Percentiles rank a stretch among this genome's conserved stretches.
These are phyloP conservation scores for Hypoxylon sp. DNA, from an alignment of 2,329 filamentous ascomycete genomes.

Conservation along the genomic window DNA sequence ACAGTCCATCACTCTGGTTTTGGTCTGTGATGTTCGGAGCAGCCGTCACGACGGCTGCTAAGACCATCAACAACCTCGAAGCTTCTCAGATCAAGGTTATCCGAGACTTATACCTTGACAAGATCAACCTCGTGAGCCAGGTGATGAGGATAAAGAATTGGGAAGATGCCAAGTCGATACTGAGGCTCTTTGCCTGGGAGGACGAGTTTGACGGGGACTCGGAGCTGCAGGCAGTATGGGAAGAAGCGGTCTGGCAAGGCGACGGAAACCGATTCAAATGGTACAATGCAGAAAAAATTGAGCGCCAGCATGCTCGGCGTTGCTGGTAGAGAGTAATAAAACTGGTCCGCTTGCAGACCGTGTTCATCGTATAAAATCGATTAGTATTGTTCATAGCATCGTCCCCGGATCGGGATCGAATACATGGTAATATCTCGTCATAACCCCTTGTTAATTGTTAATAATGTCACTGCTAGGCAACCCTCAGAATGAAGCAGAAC, in stretches of 20 bases:
- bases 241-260: constrained; percentile 54
- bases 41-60: constrained; percentile 56
- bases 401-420: constrained; percentile 16
- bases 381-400: constrained; percentile 32
- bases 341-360: constrained; percentile 18
- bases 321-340: constrained; percentile 27
- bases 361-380: constrained; percentile 20
- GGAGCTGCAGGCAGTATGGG: constrained; percentile 58
- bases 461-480: constrained; percentile 11
- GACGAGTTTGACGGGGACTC: constrained; percentile 57
- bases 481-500: constrained; percentile 1
- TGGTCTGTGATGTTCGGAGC: constrained; percentile 62
- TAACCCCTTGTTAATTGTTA: background rate
- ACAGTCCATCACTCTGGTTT: constrained; percentile 59
- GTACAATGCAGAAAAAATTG: constrained; percentile 24
- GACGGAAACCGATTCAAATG: constrained; percentile 38
- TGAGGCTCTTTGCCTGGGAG: constrained; percentile 57
- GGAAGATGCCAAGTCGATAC: constrained; percentile 54
- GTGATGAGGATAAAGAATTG: constrained; percentile 56
- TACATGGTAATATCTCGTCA: constrained; percentile 27
- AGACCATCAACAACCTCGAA: constrained; percentile 53
- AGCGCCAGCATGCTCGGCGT: constrained; percentile 14
- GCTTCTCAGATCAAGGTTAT: constrained; percentile 55
- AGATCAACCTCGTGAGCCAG: constrained; percentile 57
- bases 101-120: constrained; percentile 56